These are phyloP conservation scores for Prinsepia uniflora DNA, from an alignment of 306 rosid genomes.

Conservation along the genomic window DNA sequence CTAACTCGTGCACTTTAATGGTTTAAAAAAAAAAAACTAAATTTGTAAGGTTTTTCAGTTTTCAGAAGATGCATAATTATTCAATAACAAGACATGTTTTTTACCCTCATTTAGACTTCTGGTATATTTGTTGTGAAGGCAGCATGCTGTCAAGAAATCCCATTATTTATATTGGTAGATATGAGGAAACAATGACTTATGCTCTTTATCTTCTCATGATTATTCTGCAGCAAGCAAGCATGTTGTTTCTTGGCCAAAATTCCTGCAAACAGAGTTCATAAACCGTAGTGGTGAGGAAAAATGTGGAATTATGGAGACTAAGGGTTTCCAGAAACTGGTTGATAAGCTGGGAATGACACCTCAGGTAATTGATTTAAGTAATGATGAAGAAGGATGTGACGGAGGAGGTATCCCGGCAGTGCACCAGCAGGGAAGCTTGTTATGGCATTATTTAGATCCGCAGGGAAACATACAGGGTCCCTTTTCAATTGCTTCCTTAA, in stretches of 20 bases:
- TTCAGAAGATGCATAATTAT: too few relatives aligned
- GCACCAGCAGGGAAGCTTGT: constrained; percentile 16
- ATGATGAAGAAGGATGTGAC: constrained; percentile 35
- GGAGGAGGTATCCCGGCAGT: constrained; percentile 23
- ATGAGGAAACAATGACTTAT: neutral
- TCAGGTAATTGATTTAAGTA: constrained; percentile 51
- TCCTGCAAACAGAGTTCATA: neutral
- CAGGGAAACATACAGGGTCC: constrained; percentile 72
- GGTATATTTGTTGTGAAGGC: too few relatives aligned
- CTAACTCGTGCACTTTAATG: too few relatives aligned
- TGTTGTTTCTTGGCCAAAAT: constrained; percentile 26
- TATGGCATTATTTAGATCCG: constrained; percentile 78
- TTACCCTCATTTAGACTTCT: too few relatives aligned
- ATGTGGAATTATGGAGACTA: constrained; percentile 15
- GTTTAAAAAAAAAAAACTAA: too few relatives aligned
- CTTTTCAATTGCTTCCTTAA: constrained; percentile 44
- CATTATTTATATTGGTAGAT: neutral
- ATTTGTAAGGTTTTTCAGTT: too few relatives aligned
- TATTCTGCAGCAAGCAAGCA: neutral
- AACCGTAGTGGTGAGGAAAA: constrained; percentile 14
- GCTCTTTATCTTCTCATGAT: neutral
- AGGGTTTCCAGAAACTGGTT: constrained; percentile 12
- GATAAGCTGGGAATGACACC: constrained; percentile 24
- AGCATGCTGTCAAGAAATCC: too few relatives aligned
- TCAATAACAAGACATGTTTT: too few relatives aligned